Evolutionary conservation across 2,329 filamentous ascomycete genomes (phyloP), one percentile per base, ranked within the genome.

Genomic region (Didymella lethalis): DNA sequence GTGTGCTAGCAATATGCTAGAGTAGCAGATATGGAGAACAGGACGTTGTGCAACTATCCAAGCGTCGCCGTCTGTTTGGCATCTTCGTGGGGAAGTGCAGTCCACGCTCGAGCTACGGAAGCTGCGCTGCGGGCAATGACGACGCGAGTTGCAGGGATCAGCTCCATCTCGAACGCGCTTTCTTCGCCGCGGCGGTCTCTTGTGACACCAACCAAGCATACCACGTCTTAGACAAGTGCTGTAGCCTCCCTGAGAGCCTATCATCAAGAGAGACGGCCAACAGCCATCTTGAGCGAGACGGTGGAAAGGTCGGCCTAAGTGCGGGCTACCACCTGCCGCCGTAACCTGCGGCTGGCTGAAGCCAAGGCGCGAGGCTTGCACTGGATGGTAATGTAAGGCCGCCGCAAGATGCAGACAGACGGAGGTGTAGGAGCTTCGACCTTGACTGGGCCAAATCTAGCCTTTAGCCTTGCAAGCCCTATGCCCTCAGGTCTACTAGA

Each of bases 61-160:
- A 26, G 25, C 20, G 43, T 48, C 20, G 40, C 29, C 43, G 48
- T 23, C 34, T 29, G 29, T 26, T 41, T 26, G 51, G 26, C 14
- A 48, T 48, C 61, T 64, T 67, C 48, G 62, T 46, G 63, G 60
- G 63, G 62, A 62, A 48, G 55, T 29, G 40, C 49, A 50, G 53
- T 54, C 34, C 52, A 59, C 61, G 54, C 60, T 64, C 49, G 59
- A 61, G 54, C 61, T 60, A 57, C 54, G 56, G 64, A 58, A 66
- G 61, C 63, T 63, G 36, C 32, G 32, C 36, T 18, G 59, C 41
- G 41, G 41, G 25, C 54, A 18, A 59, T 62, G 63, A 59, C 51
- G 51, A 54, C 51, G 51, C 44, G 51, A 41, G 16, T 8, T 47
- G 43, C 51, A 54, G 44, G 51, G 51, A 36, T 54, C 3, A 25